Evolutionary conservation across 768 basidiomycete genomes (phyloP).

Genomic region (Pleurotus giganteus): DNA sequence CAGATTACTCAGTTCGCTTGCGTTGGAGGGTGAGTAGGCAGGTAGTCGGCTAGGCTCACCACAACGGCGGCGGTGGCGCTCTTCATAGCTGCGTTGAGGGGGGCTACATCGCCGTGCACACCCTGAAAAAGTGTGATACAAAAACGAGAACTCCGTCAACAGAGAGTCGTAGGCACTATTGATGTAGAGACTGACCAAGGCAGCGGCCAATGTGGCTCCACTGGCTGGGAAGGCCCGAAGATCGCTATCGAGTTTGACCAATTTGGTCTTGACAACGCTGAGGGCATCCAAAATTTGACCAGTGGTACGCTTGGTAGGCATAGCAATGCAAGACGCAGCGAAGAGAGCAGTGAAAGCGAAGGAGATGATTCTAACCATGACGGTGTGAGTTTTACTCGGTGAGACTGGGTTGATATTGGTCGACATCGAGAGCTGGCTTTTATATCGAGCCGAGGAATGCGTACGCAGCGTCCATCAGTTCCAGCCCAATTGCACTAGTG

Average conservation of each 20-base stretch:
- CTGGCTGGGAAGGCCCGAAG: constrained; percentile 25
- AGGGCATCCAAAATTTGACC: constrained; percentile 24
- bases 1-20: no score
- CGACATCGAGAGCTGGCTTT: no score
- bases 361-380: not conserved
- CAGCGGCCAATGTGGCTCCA: constrained; percentile 21
- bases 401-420: no score
- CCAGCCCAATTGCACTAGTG: no score
- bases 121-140: no score
- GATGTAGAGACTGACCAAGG: constrained; percentile 16
- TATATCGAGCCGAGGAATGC: no score
- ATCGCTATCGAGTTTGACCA: constrained; percentile 22
- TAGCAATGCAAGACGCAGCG: constrained; percentile 10
- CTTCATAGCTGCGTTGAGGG: constrained; percentile 18
- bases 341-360: constrained; percentile 11
- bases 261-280: constrained; percentile 17
- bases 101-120: constrained; percentile 23
- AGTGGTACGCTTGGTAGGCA: constrained; percentile 18
- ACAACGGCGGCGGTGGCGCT: constrained; percentile 24
- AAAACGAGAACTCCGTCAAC: no score
- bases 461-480: no score
- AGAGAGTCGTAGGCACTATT: not conserved
- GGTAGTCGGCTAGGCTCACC: constrained; percentile 14
- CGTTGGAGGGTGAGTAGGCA: not conserved
- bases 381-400: not conserved